These are phyloP conservation scores for Claviceps lovelessii DNA, from an alignment of 2,329 filamentous ascomycete genomes.

Conservation along the genomic window DNA sequence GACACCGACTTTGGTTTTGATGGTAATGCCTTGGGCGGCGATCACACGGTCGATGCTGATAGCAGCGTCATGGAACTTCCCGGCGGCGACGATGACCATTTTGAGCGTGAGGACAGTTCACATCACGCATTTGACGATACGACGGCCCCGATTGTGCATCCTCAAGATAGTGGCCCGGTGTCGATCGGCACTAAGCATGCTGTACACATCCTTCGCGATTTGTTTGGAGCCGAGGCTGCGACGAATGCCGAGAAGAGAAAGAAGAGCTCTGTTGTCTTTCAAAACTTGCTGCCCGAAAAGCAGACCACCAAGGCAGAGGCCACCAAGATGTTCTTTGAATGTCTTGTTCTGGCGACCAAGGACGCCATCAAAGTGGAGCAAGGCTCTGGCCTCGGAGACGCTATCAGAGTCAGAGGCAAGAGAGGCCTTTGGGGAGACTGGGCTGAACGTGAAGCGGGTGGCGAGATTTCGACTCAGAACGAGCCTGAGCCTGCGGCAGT, in stretches of 20 bases:
- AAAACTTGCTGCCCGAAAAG: slow-evolving; percentile 73
- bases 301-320: slow-evolving; percentile 76
- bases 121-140: slow-evolving; percentile 65
- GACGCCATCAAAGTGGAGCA: slow-evolving; percentile 97
- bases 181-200: slow-evolving; percentile 89
- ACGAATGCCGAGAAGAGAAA: slow-evolving; percentile 57
- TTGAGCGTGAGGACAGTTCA: slow-evolving; percentile 28
- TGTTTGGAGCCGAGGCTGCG: slow-evolving; percentile 63
- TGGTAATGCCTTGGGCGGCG: slow-evolving; percentile 34
- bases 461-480: slow-evolving; percentile 41
- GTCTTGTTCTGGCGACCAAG: slow-evolving; percentile 89
- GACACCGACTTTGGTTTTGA: slow-evolving; percentile 41
- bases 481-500: slow-evolving; percentile 24
- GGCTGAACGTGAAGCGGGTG: slow-evolving; percentile 65
- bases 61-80: slow-evolving; percentile 52
- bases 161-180: slow-evolving; percentile 71
- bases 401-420: slow-evolving; percentile 78
- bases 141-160: slow-evolving; percentile 59
- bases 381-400: slow-evolving; percentile 57
- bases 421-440: slow-evolving; percentile 92
- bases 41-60: slow-evolving; percentile 41
- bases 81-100: slow-evolving; percentile 35
- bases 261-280: slow-evolving; percentile 69
- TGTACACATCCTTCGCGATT: slow-evolving; percentile 81
- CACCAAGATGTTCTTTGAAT: slow-evolving; percentile 99